Percentiles rank a stretch among this genome's conserved stretches.
Evolutionary conservation across 2,329 filamentous ascomycete genomes (phyloP).

Genomic region (Fusarium sp.): DNA sequence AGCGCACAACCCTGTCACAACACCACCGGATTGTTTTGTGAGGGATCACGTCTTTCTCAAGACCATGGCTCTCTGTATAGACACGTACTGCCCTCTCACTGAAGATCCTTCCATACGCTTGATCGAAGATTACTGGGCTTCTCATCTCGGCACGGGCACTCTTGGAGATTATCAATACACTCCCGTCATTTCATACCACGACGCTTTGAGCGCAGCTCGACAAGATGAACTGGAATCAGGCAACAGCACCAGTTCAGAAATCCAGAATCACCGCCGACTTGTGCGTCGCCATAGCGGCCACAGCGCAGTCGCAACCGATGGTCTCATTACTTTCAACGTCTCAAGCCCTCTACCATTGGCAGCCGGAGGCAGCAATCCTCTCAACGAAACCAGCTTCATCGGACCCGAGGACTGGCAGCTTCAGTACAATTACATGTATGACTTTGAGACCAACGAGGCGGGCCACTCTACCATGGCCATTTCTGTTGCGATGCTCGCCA

Average conservation of each 20-base stretch:
- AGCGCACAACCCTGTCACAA: constrained; percentile 37
- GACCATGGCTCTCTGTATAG: constrained; percentile 51
- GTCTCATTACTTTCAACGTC: constrained; percentile 1
- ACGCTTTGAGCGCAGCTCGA: constrained; percentile 41
- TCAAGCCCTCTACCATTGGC: constrained; percentile 39
- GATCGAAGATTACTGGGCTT: constrained; percentile 47
- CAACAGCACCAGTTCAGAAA: neutral
- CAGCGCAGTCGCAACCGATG: constrained; percentile 2
- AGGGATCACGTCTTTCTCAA: constrained; percentile 47
- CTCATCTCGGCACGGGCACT: constrained; percentile 46
- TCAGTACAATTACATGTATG: constrained; percentile 63
- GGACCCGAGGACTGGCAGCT: constrained; percentile 45
- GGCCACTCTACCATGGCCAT: constrained; percentile 33
- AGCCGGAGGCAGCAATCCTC: constrained; percentile 31
- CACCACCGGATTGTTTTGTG: constrained; percentile 46
- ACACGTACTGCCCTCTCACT: constrained; percentile 46
- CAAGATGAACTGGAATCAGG: constrained; percentile 34
- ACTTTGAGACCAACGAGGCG: constrained; percentile 60
- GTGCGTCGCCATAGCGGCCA: constrained; percentile 26
- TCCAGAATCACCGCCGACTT: neutral
- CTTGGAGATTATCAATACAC: constrained; percentile 39
- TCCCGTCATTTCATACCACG: constrained; percentile 46
- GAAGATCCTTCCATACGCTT: constrained; percentile 30
- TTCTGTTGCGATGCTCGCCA: constrained; percentile 46
- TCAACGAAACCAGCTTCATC: constrained; percentile 51